Evolutionary conservation across 2,329 filamentous ascomycete genomes (phyloP), one percentile per base, ranked within the genome.

Genomic region (Akanthomyces uredinophilus): DNA sequence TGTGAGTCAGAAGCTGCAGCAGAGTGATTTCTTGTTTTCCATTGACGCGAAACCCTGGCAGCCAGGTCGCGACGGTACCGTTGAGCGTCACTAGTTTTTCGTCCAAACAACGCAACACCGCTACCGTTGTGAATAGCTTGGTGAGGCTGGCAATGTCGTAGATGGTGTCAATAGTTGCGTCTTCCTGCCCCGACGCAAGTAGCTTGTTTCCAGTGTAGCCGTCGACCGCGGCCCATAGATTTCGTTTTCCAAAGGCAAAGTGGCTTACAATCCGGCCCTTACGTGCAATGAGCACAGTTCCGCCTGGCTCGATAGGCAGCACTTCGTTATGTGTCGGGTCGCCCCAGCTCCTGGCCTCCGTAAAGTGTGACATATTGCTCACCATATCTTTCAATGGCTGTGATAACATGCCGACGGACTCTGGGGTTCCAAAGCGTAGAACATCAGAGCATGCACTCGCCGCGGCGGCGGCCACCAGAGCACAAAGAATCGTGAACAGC

Each of bases 131-230:
- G 57, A 74, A 75, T 29, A 76, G 61, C 65, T 76, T 76, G 7
- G 74, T 73, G 35, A 76, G 63, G 62, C 73, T 75, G 43, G 74
- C 74, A 70, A 75, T 69, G 64, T 75, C 73, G 64, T 75, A 76
- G n/a, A 76, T 70, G 3, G 73, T 75, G 57, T 75, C 71, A 4
- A 70, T 37, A 0, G 67, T 69, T 10, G 73, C 65, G 16, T 68
- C 66, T 58, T 72, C 69, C 61, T 72, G 70, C 37, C 69, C 57
- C 6, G 50, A 1, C 1, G 14, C 6, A 5, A 69, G 67, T 7
- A 75, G 67, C 11, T 65, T 47, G 2, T 69, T 71, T 41, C 73
- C 72, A 54, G 71, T 71, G 46, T 46, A 63, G 3, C 61, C 61
- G 18, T 63, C 47, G 2, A 67, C 69, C 51, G 70, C 65, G 29